A percentile compares a stretch with the other conserved stretches of the same genome.
These are phyloP conservation scores for Paramecium pentaurelia DNA, from an alignment of 73 alveolate genomes.

Conservation along the genomic window DNA sequence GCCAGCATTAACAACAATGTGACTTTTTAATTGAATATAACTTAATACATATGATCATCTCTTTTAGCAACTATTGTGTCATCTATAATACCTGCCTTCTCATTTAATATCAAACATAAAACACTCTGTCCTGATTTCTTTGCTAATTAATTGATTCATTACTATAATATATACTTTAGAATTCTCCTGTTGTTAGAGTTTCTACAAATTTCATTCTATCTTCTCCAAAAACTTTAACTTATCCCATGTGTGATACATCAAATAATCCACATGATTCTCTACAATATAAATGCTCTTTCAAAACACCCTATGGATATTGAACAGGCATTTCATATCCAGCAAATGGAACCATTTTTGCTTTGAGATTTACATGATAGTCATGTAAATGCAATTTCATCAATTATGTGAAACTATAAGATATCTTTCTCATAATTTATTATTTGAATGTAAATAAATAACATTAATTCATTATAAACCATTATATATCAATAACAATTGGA, in stretches of 20 bases:
- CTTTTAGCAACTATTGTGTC: conserved; percentile 79
- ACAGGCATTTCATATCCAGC: conserved; percentile 92
- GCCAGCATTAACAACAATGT: conserved; percentile 92
- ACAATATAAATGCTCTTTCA: conserved; percentile 79
- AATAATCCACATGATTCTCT: conserved; percentile 74
- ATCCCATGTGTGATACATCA: conserved; percentile 93
- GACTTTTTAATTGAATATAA: conserved; percentile 46
- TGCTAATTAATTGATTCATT: conserved; percentile 35
- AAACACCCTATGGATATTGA: conserved; percentile 74
- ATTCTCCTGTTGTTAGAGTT: conserved; percentile 73
- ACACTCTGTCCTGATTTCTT: conserved; percentile 72
- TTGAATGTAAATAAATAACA: background rate
- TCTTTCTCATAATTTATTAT: conserved; percentile 1
- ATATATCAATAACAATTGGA: background rate
- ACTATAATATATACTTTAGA: conserved; percentile 32
- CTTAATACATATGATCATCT: conserved; percentile 16
- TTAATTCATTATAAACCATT: background rate
- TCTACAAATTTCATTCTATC: conserved; percentile 74
- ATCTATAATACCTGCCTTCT: conserved; percentile 89
- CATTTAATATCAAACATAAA: conserved; percentile 82
- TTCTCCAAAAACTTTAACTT: conserved; percentile 72
- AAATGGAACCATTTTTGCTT: conserved; percentile 83
- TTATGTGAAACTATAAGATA: background rate
- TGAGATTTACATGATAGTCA: conserved; percentile 39
- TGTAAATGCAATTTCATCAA: conserved; percentile 2